Evolutionary conservation across 2,329 filamentous ascomycete genomes (phyloP), one percentile per base, ranked within the genome.

Genomic region (Claviceps pazoutovae): DNA sequence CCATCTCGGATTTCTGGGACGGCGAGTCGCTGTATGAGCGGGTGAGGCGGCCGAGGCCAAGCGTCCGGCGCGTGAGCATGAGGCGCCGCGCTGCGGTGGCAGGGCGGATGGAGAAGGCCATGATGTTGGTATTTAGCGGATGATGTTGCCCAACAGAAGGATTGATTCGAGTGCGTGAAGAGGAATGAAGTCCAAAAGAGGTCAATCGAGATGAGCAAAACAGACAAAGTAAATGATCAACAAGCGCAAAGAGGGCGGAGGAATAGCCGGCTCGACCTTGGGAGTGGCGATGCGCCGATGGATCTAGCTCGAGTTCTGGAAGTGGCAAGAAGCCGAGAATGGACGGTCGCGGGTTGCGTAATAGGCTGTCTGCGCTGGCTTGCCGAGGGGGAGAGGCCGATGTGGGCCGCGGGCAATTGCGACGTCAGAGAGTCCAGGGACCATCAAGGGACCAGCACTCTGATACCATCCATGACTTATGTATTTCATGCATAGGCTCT

Each of bases 1-100:
- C 82, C 55, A 95, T 76, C 59, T 95, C 88, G 41, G 39, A 53
- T n/a, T 13, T 34, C 4, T 34, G 41, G 23, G 43, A 4, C 1
- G 46, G 36, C 36, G 21, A 19, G 46, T 30, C 44, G 36, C 44
- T 34, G 46, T 37, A 26, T 3, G n/a, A n/a, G 41, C 48, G 49
- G 26, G 51, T 41, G 23, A 48, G 36, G 49, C 44, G 54, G 49
- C 53, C 53, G 49, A 50, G 49, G 41, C 17, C 30, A 34, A 11
- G 42, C n/a, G 49, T 8, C 21, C 37, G 42, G 26, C 30, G 41
- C 14, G 43, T 9, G 50, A n/a, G 37, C 21, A 46, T 17, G 39
- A 17, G 34, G 41, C 51, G 46, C 4, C 16, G 46, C n/a, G 51
- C 39, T 34, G 41, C 38, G 42, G 37, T 13, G n/a, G 59, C 56